Conservation (phyloP, 371 early-diverging fungal genomes). For the Mortierella sp. region DNA sequence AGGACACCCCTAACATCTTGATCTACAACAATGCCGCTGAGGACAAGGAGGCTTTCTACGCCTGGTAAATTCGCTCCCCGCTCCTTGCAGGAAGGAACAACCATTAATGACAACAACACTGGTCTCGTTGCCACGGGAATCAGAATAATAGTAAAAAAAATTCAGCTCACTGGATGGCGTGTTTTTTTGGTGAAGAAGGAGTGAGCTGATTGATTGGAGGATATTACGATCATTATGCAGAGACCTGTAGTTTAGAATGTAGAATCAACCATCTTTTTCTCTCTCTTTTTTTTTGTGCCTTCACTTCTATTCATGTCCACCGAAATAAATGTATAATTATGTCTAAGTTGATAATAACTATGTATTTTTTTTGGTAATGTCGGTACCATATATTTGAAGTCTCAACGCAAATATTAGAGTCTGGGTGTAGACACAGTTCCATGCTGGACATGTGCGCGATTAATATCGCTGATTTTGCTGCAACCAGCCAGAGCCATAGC, state of each 20-base stretch:
- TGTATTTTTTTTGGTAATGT: constrained; percentile 1
- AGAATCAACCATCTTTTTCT: not conserved
- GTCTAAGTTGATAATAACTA: no score
- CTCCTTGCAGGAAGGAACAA: not conserved
- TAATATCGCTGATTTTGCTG: constrained; percentile 70
- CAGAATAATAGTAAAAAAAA: not conserved
- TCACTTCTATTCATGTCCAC: not conserved
- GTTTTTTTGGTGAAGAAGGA: not conserved
- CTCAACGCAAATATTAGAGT: constrained; percentile 2
- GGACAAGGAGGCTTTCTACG: constrained; percentile 41
- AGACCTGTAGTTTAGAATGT: no score
- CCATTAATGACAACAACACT: not conserved
- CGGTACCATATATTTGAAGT: not conserved
- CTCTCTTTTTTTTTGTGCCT: not conserved
- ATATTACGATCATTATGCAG: no score
- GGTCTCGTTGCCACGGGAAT: not conserved
- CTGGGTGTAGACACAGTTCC: constrained; percentile 24
- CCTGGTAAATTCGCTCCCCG: constrained; percentile 40
- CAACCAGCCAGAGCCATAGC: constrained; percentile 84
- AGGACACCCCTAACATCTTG: constrained; percentile 85
- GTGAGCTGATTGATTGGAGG: not conserved
- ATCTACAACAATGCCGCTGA: constrained; percentile 76
- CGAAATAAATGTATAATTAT: constrained; percentile 10
- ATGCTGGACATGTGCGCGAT: constrained; percentile 64
- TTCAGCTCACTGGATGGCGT: not conserved